These are phyloP conservation scores for Pythium vanterpoolii DNA, from an alignment of 352 stramenopile species.

Conservation along the genomic window DNA sequence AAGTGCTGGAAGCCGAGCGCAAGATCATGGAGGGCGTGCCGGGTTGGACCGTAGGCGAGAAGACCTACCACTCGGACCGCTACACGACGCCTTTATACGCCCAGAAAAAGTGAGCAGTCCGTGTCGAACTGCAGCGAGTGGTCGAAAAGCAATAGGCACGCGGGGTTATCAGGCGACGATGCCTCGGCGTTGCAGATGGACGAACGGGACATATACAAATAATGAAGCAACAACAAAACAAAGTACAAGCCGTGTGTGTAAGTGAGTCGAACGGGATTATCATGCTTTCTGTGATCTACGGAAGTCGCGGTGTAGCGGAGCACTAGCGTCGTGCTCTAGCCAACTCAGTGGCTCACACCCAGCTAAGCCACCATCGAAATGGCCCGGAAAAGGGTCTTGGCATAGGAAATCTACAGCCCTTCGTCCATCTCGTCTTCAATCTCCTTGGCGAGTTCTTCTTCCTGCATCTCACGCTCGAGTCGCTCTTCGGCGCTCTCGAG, in stretches of 20 bases:
- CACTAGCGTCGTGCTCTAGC: too few species aligned
- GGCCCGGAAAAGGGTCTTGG: neutral
- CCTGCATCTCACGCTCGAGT: slow-evolving; percentile 90
- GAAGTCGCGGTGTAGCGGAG: too few species aligned
- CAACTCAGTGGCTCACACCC: too few species aligned
- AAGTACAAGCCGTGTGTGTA: neutral
- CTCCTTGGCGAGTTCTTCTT: slow-evolving; percentile 95
- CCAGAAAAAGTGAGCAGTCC: slow-evolving; percentile 70
- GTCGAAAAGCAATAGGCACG: too few species aligned
- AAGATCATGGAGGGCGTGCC: slow-evolving; percentile 95
- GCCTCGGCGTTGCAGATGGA: neutral
- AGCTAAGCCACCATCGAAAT: neutral
- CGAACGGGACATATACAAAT: too few species aligned
- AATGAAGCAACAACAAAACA: slow-evolving; percentile 13
- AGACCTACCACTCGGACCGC: slow-evolving; percentile 85
- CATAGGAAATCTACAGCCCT: slow-evolving; percentile 42
- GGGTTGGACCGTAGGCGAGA: slow-evolving; percentile 89
- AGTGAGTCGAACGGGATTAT: neutral
- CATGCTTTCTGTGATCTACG: too few species aligned
- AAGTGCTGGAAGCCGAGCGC: slow-evolving; percentile 88
- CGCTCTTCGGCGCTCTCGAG: slow-evolving; percentile 90
- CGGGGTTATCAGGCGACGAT: too few species aligned
- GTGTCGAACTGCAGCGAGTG: neutral
- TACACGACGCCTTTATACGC: slow-evolving; percentile 79
- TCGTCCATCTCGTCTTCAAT: slow-evolving; percentile 97